Evolutionary conservation across 1,284 basidiomycete genomes (phyloP).

Genomic region (Ceratobasidium sp.): DNA sequence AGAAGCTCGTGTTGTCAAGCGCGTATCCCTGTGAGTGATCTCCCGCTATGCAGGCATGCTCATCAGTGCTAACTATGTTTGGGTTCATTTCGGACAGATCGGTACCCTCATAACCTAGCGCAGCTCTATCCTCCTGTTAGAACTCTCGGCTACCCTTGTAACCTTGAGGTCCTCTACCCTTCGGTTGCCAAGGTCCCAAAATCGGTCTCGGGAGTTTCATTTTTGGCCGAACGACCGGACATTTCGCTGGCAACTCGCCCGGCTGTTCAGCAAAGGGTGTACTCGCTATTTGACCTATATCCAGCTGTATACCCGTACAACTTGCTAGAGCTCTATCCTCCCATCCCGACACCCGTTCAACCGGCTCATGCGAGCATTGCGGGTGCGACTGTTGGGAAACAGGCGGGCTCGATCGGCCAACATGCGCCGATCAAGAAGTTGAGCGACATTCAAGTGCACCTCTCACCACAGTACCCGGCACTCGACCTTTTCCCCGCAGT

Average conservation of each 20-base stretch:
- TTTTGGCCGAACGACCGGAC: neutral
- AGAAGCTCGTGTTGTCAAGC: slow-evolving; percentile 23
- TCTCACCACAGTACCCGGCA: slow-evolving; percentile 48
- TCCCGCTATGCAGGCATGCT: neutral
- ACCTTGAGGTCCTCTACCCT: slow-evolving; percentile 24
- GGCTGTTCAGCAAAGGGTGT: slow-evolving; percentile 45
- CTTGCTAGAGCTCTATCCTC: slow-evolving; percentile 45
- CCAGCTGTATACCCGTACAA: slow-evolving; percentile 52
- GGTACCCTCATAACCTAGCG: slow-evolving; percentile 35
- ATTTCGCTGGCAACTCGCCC: slow-evolving; percentile 16
- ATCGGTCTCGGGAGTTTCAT: neutral
- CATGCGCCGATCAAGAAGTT: neutral
- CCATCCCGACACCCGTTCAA: neutral
- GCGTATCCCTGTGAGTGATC: slow-evolving; percentile 35
- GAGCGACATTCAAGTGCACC: neutral
- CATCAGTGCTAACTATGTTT: slow-evolving; percentile 31
- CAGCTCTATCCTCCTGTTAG: slow-evolving; percentile 12
- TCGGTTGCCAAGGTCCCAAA: slow-evolving; percentile 3
- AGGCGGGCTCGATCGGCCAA: neutral
- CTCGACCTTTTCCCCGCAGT: slow-evolving; percentile 51
- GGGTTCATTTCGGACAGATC: slow-evolving; percentile 14
- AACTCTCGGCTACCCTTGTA: slow-evolving; percentile 16
- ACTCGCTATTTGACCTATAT: slow-evolving; percentile 59
- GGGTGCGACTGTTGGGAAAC: neutral
- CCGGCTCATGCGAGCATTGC: neutral